Evolutionary conservation across 345 rosid species (phyloP).

Genomic region (Microthlaspi erraticum): DNA sequence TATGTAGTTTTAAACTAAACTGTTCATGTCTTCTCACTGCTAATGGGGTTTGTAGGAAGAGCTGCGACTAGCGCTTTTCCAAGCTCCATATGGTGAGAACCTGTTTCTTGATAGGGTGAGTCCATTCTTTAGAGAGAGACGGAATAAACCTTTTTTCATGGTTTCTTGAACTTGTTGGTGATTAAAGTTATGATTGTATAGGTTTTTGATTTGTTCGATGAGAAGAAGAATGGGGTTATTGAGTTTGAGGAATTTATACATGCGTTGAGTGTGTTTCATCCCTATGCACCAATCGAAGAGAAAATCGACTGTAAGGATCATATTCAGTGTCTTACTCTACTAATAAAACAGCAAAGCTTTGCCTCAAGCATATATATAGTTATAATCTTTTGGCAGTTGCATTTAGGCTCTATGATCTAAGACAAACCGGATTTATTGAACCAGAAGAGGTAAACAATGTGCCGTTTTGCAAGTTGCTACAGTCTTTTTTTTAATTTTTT

Average conservation of each 20-base stretch:
- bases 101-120: constrained; percentile 90
- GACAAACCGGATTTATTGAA: constrained; percentile 84
- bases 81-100: constrained; percentile 65
- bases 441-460: constrained; percentile 71
- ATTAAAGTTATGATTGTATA: constrained; percentile 22
- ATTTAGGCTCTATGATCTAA: constrained; percentile 80
- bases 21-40: no score
- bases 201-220: constrained; percentile 88
- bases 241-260: constrained; percentile 88
- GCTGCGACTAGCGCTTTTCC: constrained; percentile 76
- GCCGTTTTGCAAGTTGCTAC: background rate
- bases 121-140: constrained; percentile 15
- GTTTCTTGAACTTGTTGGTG: constrained; percentile 9
- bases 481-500: background rate
- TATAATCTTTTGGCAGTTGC: constrained; percentile 63
- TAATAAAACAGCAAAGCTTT: background rate
- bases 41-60: constrained; percentile 67
- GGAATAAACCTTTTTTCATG: background rate
- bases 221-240: constrained; percentile 83
- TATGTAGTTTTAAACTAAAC: background rate
- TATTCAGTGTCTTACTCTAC: background rate
- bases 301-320: constrained; percentile 77
- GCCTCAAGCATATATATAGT: constrained; percentile 24
- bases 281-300: constrained; percentile 67
- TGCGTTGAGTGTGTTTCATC: constrained; percentile 81